A percentile compares a stretch with the other conserved stretches of the same genome.
phyloP scores from a whole-genome alignment of 192 early-diverging fungal genomes.

The Dissophora globulifera region DNA sequence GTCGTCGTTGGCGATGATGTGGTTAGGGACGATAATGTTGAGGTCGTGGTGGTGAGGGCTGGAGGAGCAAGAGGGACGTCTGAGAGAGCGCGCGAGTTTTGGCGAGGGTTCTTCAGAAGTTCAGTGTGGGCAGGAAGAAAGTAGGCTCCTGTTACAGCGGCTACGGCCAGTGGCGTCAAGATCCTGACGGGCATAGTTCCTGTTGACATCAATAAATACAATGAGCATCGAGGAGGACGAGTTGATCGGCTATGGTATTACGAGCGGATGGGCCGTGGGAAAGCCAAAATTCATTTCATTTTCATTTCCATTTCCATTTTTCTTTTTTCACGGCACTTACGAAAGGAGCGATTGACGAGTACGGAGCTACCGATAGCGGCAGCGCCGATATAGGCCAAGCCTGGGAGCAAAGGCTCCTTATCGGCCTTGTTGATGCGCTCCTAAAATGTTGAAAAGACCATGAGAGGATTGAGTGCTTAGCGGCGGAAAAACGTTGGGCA shows the following conservation, averaged over 20 bases:
- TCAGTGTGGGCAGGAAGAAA: constrained; percentile 34
- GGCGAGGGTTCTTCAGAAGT: not conserved
- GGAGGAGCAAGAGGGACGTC: not conserved
- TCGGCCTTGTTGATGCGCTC: constrained; percentile 15
- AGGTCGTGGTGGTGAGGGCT: not conserved
- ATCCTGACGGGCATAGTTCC: constrained; percentile 34
- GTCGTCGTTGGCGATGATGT: constrained; percentile 2
- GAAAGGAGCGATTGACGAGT: constrained; percentile 20
- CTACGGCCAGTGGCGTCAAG: constrained; percentile 32
- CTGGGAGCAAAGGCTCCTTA: constrained; percentile 33
- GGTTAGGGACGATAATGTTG: not conserved
- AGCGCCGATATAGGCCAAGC: constrained; percentile 33
- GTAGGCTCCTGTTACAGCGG: constrained; percentile 22
- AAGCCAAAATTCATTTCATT: too few relatives aligned
- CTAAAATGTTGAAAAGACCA: not conserved
- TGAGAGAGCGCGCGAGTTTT: not conserved
- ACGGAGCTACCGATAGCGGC: constrained; percentile 26
- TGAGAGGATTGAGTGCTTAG: too few relatives aligned
- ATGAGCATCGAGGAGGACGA: too few relatives aligned
- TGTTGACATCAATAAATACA: not conserved
- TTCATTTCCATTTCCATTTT: too few relatives aligned
- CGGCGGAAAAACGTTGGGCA: too few relatives aligned
- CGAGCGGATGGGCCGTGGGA: too few relatives aligned
- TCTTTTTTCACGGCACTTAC: constrained; percentile 16
- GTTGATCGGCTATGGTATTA: too few relatives aligned